phyloP scores from a whole-genome alignment of 345 rosid species.

The Brassica carinata region DNA sequence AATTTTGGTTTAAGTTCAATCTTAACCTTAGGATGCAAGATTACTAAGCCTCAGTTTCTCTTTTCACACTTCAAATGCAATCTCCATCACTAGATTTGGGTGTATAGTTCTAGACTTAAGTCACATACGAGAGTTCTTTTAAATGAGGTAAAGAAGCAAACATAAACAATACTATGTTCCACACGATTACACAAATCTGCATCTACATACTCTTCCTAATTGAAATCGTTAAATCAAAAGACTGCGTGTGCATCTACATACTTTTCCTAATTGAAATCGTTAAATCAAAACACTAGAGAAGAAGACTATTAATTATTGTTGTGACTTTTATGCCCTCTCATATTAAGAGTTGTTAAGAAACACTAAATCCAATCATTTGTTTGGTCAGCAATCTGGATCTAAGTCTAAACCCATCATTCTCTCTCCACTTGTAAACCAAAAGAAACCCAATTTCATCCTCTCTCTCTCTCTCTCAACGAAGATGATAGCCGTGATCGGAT shows the following conservation, averaged over 20 bases:
- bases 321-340: slow-evolving; percentile 16
- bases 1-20: not conserved
- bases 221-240: not conserved
- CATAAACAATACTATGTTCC: not conserved
- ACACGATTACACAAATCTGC: not conserved
- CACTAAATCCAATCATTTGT: slow-evolving; percentile 3
- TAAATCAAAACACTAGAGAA: not conserved
- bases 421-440: slow-evolving; percentile 2
- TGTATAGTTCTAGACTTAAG: not conserved
- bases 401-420: not conserved
- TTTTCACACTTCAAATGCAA: not conserved
- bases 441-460: not conserved
- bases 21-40: not conserved
- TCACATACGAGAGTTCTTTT: not conserved
- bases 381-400: slow-evolving; percentile 13
- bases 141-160: too few relatives aligned
- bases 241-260: not conserved
- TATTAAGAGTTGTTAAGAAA: not conserved
- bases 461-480: slow-evolving; percentile 4
- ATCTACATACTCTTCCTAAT: not conserved
- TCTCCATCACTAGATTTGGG: not conserved
- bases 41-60: not conserved
- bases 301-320: not conserved
- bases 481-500: slow-evolving; percentile 43
- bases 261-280: not conserved